phyloP scores from a whole-genome alignment of 2,329 filamentous ascomycete species.

The Alternaria infectoria region DNA sequence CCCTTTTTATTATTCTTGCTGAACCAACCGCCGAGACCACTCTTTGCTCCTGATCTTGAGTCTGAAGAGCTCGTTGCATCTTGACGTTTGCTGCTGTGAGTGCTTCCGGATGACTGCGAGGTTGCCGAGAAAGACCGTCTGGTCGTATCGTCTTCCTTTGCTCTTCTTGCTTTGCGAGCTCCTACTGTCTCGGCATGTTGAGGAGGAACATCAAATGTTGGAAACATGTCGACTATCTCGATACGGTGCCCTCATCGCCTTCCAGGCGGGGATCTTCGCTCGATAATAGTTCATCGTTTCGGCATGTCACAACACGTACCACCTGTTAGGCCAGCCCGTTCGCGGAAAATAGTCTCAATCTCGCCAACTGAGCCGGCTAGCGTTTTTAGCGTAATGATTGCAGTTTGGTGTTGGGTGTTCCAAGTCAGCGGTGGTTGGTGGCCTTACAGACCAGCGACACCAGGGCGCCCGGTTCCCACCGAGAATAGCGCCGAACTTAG shows the following conservation, averaged over 20 bases:
- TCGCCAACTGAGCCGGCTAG: slow-evolving; percentile 1
- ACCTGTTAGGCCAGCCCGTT: background rate
- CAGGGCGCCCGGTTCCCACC: background rate
- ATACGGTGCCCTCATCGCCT: slow-evolving; percentile 1
- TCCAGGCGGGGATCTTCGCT: slow-evolving; percentile 6
- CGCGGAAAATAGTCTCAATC: background rate
- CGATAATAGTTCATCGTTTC: slow-evolving; percentile 8
- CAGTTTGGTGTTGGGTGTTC: background rate
- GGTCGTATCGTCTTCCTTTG: slow-evolving; percentile 25
- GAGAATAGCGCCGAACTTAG: background rate
- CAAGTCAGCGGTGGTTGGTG: background rate
- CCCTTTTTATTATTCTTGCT: slow-evolving; percentile 29
- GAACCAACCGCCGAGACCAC: slow-evolving; percentile 25
- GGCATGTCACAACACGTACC: background rate
- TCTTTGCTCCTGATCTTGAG: slow-evolving; percentile 19
- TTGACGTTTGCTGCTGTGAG: slow-evolving; percentile 15
- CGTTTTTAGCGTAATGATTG: background rate
- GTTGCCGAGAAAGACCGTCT: slow-evolving; percentile 27
- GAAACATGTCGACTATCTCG: slow-evolving; percentile 28
- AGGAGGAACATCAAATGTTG: slow-evolving; percentile 35
- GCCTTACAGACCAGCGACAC: background rate
- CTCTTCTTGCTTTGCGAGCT: slow-evolving; percentile 30
- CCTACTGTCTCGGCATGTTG: slow-evolving; percentile 34
- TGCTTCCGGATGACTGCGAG: slow-evolving; percentile 31
- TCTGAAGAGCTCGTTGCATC: slow-evolving; percentile 1